Base-by-base conservation (phyloP, 768 basidiomycete genomes). In the Macrolepiota albuminosa region DNA sequence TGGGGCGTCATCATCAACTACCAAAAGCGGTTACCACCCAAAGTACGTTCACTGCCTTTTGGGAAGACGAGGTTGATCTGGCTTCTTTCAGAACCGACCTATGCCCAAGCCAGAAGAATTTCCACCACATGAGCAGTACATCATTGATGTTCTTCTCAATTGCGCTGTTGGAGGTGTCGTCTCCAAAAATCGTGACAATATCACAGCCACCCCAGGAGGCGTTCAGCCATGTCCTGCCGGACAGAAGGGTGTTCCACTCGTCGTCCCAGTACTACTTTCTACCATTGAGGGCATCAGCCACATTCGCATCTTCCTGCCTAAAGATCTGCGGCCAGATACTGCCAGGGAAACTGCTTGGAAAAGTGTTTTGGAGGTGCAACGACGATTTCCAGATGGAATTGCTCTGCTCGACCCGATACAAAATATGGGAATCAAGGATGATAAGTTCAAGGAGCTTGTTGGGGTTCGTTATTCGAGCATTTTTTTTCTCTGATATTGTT, bases 1-100 rank as follows among this genome's bases (percentile, higher is more conserved):
- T 98, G 97, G 97, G 96, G 96, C 42, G 84, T 94, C 46, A 84
- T 98, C 54, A 83, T 98, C 68, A 95, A 94, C 70, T 98, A 87
- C 68, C 88, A 91, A 70, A 97, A 97, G 72, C 85, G 95, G 0
- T 65, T 87, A 24, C 84, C 87, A n/a, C 82, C 89, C 16, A 96
- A 94, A 78, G 93, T 87, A 62, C 26, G 75, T 66, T 11, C 57
- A 40, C 46, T 51, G 9, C 45, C 14, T 55, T 46, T 16, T 43
- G 21, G 26, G 48, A 51, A 26, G 37, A n/a, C 2, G 11, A 53
- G 5, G 16, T 48, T 29, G 59, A 1, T 31, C 56, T 49, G 21
- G 48, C 29, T 26, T 46, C 57, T 47, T 45, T 24, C 43, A 91
- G 88, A 86, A 84, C 58, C 80, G 83, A 61, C 84, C 88, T 3